Conservation (phyloP, 2,329 filamentous ascomycete species). For the Fragosphaeria purpurea region DNA sequence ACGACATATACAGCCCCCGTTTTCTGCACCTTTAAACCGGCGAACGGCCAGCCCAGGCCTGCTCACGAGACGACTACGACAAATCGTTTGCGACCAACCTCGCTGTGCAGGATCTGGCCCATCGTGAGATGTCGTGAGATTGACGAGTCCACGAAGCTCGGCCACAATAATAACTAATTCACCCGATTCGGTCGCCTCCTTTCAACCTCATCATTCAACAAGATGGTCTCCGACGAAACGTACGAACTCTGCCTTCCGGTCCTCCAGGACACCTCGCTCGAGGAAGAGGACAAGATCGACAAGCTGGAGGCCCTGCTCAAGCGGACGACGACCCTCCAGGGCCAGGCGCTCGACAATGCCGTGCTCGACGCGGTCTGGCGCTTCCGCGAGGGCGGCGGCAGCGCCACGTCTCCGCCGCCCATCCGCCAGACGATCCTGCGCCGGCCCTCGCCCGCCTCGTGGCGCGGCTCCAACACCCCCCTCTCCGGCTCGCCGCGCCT, state of each 20-base stretch:
- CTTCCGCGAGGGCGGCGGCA: conserved; percentile 57
- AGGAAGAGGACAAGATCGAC: conserved; percentile 94
- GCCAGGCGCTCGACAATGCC: conserved; percentile 74
- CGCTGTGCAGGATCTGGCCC: no score
- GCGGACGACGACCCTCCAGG: conserved; percentile 65
- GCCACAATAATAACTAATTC: no score
- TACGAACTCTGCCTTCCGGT: conserved; percentile 87
- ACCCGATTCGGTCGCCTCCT: no score
- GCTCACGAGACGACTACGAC: no score
- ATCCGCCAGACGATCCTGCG: conserved; percentile 84
- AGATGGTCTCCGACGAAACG: conserved; percentile 85
- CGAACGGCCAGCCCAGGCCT: no score
- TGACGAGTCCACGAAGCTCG: no score
- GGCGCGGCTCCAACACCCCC: conserved; percentile 77
- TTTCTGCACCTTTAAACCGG: no score
- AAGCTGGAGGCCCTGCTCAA: conserved; percentile 77
- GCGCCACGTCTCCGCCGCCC: conserved; percentile 65
- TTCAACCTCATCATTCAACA: conserved; percentile 13
- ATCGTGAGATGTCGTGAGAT: no score
- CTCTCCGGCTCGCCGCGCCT: conserved; percentile 73
- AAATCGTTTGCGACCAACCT: no score
- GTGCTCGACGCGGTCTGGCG: conserved; percentile 87
- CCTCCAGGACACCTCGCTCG: conserved; percentile 68
- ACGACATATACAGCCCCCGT: no score
- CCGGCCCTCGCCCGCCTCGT: conserved; percentile 83